phyloP scores from a whole-genome alignment of 2,329 filamentous ascomycete species.

The Claviceps sorghi region DNA sequence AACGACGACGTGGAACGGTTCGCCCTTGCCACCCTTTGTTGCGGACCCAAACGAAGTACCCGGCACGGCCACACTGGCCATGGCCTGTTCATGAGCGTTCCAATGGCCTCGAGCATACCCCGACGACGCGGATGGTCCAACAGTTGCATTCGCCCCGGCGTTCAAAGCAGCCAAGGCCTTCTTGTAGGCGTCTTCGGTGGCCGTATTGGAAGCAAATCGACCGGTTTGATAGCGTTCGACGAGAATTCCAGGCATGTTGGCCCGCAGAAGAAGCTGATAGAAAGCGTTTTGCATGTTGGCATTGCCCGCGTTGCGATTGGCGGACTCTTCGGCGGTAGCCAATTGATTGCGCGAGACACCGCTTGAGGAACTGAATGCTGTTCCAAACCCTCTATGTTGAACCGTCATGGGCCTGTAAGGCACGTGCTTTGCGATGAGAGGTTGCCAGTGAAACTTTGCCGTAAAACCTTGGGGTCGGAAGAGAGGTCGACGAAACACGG shows the following conservation, averaged over 20 bases:
- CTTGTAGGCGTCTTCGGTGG: conserved; percentile 65
- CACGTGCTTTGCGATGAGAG: conserved; percentile 10
- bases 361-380: conserved; percentile 26
- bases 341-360: conserved; percentile 51
- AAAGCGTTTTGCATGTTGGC: conserved; percentile 84
- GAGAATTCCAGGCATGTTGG: conserved; percentile 86
- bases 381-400: conserved; percentile 15
- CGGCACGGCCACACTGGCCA: conserved; percentile 15
- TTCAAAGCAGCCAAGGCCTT: conserved; percentile 45
- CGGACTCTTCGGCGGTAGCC: conserved; percentile 75
- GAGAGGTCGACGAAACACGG: conserved; percentile 14
- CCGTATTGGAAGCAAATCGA: conserved; percentile 65
- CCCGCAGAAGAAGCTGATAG: conserved; percentile 78
- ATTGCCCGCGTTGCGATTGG: conserved; percentile 82
- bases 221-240: conserved; percentile 80
- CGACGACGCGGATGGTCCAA: conserved; percentile 10
- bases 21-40: conserved; percentile 54
- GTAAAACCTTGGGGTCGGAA: conserved; percentile 9
- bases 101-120: conserved; percentile 15
- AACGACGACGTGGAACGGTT: conserved; percentile 89
- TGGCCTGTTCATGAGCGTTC: conserved; percentile 16
- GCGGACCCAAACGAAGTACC: conserved; percentile 9
- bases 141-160: conserved; percentile 14
- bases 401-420: not conserved
- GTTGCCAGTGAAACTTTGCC: conserved; percentile 6